Conservation (phyloP, 139 green algal genomes). For the Chlorella sp. region DNA sequence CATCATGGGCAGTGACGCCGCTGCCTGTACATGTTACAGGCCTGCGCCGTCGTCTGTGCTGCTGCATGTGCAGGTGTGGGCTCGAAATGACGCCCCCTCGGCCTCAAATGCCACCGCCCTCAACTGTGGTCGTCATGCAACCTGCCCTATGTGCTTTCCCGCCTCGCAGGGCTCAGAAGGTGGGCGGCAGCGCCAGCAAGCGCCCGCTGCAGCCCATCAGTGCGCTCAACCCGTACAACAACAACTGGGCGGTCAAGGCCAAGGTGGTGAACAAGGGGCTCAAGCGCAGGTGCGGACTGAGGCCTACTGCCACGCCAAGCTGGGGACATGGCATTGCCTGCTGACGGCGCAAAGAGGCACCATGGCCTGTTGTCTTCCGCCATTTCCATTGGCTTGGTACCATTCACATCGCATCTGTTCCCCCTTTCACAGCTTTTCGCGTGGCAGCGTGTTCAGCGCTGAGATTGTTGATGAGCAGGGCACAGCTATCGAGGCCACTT, state of each 20-base stretch:
- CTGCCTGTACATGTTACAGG: too few species aligned
- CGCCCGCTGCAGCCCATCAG: conserved; percentile 64
- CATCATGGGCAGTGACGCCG: neutral
- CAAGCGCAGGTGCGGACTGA: neutral
- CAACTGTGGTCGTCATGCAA: too few species aligned
- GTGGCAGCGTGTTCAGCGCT: conserved; percentile 56
- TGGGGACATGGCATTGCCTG: too few species aligned
- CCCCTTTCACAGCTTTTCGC: conserved; percentile 9
- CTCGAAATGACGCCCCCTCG: too few species aligned
- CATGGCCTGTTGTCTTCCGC: neutral
- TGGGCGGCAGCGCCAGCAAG: neutral
- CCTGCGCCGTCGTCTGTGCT: too few species aligned
- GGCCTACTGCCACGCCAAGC: too few species aligned
- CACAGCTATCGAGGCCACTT: conserved; percentile 76
- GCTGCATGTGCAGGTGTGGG: too few species aligned
- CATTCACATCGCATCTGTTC: too few species aligned
- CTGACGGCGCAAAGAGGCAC: too few species aligned
- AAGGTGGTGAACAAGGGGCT: conserved; percentile 51
- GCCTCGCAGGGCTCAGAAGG: neutral
- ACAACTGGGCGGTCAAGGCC: conserved; percentile 75
- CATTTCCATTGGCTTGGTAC: neutral
- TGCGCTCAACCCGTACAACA: conserved; percentile 78
- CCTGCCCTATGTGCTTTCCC: too few species aligned
- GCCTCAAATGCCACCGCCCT: too few species aligned
- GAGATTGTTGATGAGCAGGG: conserved; percentile 86